phyloP scores from a whole-genome alignment of 1,139 yeast species.

The Candida albicans region DNA sequence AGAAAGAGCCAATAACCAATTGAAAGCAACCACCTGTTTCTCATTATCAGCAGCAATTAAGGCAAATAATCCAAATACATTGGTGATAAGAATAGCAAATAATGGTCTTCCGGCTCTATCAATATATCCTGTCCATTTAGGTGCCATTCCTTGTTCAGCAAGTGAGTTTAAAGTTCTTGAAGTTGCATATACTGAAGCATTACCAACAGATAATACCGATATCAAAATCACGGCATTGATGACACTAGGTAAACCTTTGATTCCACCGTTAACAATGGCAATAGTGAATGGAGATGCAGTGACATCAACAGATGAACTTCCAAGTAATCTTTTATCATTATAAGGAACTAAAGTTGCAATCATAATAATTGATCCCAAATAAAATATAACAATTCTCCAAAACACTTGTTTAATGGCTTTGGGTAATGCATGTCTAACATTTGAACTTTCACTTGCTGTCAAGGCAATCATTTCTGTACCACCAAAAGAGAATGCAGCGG shows the following conservation, averaged over 20 bases:
- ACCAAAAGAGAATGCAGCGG: constrained; percentile 45
- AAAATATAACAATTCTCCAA: constrained; percentile 46
- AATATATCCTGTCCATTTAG: constrained; percentile 36
- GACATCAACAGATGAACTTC: constrained; percentile 28
- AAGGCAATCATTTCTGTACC: constrained; percentile 45
- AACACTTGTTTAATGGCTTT: constrained; percentile 46
- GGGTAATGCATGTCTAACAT: constrained; percentile 39
- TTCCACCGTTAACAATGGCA: constrained; percentile 56
- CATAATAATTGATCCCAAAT: constrained; percentile 39
- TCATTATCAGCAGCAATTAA: constrained; percentile 40
- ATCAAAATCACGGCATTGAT: constrained; percentile 45
- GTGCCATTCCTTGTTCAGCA: constrained; percentile 47
- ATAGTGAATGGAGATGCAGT: constrained; percentile 27
- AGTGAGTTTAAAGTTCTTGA: constrained; percentile 44
- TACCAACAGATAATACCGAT: constrained; percentile 45
- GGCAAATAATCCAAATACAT: constrained; percentile 39
- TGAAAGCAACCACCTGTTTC: constrained; percentile 31
- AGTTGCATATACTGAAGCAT: constrained; percentile 46
- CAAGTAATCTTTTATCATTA: constrained; percentile 30
- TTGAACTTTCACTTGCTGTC: constrained; percentile 43
- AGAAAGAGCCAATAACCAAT: constrained; percentile 38
- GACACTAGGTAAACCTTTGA: constrained; percentile 44
- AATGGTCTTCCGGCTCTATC: constrained; percentile 46
- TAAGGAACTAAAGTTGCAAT: constrained; percentile 40
- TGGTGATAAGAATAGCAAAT: constrained; percentile 38